Evolutionary conservation across 164 flowering plant genomes (phyloP), one percentile per base, ranked within the genome.

Genomic region (Akebia trifoliata): DNA sequence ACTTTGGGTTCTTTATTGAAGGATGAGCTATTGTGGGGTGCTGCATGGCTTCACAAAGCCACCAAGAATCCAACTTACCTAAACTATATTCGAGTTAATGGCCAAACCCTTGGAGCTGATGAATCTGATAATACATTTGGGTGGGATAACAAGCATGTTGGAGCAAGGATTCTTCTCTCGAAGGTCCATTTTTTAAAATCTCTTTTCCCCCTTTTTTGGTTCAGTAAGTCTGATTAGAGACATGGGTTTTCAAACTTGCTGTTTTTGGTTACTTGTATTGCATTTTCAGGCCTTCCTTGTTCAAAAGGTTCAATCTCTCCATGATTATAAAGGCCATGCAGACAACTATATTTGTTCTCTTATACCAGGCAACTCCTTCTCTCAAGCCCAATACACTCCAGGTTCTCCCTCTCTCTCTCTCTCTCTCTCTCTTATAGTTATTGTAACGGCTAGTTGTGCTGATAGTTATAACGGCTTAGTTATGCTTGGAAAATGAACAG

Each of bases 1-100:
- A 24, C 31, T 45, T 43, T 22, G 11, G 26, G 9, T 22, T 20
- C 14, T 2, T 6, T 21, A n/a, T 31, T 26, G 50, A 59, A 88
- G 96, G 96, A 92, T 82, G 98, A 92, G 71, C 65, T 92, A 46
- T 57, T 89, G 71, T 92, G 98, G 96, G 96, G 90, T 25, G 96
- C 98, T 64, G 95, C 98, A 43, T 92, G 98, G 98, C 69, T 89
- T 35, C 90, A 84, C 50, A 85, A 64, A 64, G 96, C 96, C 44
- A 89, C 96, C 28, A 89, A 35, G 59, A 82, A 77, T 40, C 88
- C 86, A 22, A 64, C 59, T 6, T 92, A 81, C 59, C 67, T 85
- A 38, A 76, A 70, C 71, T 92, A 89, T 76, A 87, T 89, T 60
- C 87, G 80, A 68, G 73, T 66, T 0, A 92, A 89, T 64, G 96